Percentiles rank a stretch among this genome's conserved stretches.
Evolutionary conservation across 2,329 filamentous ascomycete species (phyloP).

Genomic region (Penicillium brasilianum): DNA sequence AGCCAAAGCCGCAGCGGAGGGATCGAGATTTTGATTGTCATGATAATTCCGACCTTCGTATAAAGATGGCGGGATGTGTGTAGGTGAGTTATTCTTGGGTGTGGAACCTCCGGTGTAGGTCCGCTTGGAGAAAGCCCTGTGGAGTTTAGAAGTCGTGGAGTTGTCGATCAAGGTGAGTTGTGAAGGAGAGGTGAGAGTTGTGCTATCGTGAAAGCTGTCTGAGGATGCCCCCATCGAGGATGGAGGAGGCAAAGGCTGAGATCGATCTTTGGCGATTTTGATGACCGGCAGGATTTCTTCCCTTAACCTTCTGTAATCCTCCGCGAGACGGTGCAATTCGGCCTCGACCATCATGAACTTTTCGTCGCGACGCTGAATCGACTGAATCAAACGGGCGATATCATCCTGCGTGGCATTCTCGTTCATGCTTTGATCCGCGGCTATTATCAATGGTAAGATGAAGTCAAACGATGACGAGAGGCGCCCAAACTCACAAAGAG

Average conservation of each 20-base stretch:
- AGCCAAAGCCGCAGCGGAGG: slow-evolving; percentile 69
- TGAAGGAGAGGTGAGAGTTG: slow-evolving; percentile 47
- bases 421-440: slow-evolving; percentile 88
- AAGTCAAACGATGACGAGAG: slow-evolving; percentile 7
- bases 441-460: slow-evolving; percentile 53
- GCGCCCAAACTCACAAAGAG: slow-evolving; percentile 69
- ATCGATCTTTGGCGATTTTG: slow-evolving; percentile 87
- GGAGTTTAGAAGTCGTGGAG: slow-evolving; percentile 60
- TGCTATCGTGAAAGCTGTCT: slow-evolving; percentile 38
- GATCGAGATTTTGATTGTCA: slow-evolving; percentile 63
- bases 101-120: slow-evolving; percentile 69
- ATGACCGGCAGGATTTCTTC: slow-evolving; percentile 92
- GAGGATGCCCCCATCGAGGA: slow-evolving; percentile 34
- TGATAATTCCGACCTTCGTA: slow-evolving; percentile 68
- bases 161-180: slow-evolving; percentile 43
- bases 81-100: slow-evolving; percentile 78
- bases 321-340: slow-evolving; percentile 80
- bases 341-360: slow-evolving; percentile 82
- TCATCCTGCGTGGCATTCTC: slow-evolving; percentile 90
- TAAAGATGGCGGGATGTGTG: slow-evolving; percentile 67
- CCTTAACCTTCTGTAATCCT: slow-evolving; percentile 85
- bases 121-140: slow-evolving; percentile 77
- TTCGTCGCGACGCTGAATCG: slow-evolving; percentile 87
- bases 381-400: slow-evolving; percentile 86
- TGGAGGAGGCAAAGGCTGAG: slow-evolving; percentile 76